phyloP scores from a whole-genome alignment of 1,139 yeast genomes.

The Lodderomyces orthopsilosis region DNA sequence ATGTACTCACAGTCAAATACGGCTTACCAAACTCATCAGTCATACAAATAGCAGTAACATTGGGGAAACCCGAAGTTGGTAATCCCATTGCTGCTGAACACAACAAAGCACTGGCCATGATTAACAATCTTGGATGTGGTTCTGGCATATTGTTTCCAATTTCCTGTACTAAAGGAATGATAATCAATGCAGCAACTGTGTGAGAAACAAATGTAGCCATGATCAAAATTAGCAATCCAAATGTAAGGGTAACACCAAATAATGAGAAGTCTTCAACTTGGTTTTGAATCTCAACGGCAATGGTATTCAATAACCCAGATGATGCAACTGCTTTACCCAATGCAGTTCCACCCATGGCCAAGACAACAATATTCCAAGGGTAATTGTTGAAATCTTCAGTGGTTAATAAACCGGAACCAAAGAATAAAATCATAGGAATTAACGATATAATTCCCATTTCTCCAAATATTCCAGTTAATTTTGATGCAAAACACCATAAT shows the following conservation, averaged over 20 bases:
- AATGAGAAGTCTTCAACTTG: slow-evolving; percentile 56
- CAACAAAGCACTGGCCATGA: slow-evolving; percentile 64
- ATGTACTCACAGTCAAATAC: slow-evolving; percentile 61
- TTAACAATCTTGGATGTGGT: slow-evolving; percentile 58
- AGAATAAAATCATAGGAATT: slow-evolving; percentile 62
- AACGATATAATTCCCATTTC: slow-evolving; percentile 71
- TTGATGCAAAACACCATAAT: slow-evolving; percentile 69
- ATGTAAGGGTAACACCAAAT: slow-evolving; percentile 60
- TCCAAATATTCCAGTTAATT: slow-evolving; percentile 55
- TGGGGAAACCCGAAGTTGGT: slow-evolving; percentile 76
- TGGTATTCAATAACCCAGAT: slow-evolving; percentile 63
- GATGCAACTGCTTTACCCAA: slow-evolving; percentile 72
- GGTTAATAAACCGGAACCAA: slow-evolving; percentile 66
- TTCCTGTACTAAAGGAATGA: slow-evolving; percentile 67
- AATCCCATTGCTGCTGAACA: slow-evolving; percentile 79
- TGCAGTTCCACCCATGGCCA: slow-evolving; percentile 80
- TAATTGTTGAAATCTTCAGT: slow-evolving; percentile 68
- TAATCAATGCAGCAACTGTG: slow-evolving; percentile 73
- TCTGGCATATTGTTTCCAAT: slow-evolving; percentile 57
- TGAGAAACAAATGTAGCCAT: slow-evolving; percentile 77
- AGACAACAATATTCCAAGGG: slow-evolving; percentile 73
- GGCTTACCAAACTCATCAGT: slow-evolving; percentile 69
- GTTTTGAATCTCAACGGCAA: slow-evolving; percentile 55
- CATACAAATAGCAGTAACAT: slow-evolving; percentile 77
- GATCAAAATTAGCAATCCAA: slow-evolving; percentile 62